Evolutionary conservation across 352 stramenopile species (phyloP), one percentile per base, ranked within the genome.

Genomic region (Thalassiosira livingstoniorum): DNA sequence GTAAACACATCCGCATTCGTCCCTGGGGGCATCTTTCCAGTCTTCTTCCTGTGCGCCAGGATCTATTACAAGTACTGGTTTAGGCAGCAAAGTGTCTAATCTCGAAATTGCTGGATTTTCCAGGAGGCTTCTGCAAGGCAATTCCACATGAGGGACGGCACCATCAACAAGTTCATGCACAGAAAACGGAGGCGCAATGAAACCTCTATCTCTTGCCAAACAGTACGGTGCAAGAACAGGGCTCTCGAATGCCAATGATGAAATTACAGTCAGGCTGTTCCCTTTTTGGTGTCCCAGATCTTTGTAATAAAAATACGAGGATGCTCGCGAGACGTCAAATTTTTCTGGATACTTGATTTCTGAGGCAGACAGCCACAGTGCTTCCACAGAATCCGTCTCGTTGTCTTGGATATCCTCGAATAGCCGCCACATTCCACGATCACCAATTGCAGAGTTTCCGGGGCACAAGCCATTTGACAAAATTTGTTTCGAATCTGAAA

Each of bases 191-290:
- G 83, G 83, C 10, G 47, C 42, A 47, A 82, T 80, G 35, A 73
- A 89, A 45, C 83, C 83, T 65, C 75, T 65, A 27, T 79, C 65
- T 29, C 45, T 54, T 55, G 70, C 83, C 66, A 77, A 85, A 53
- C 83, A 85, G 37, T 76, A 76, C 21, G 83, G 78, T 53, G 83
- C 64, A 63, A 89, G 62, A 35, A 89, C n/a, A n/a, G 83, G 83
- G 64, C 83, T 89, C 67, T 89, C 78, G 61, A 86, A 86, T 25
- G 57, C 64, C 34, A 86, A 31, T n/a, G 73, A 77, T 35, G 51
- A 80, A 29, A 89, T 55, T 57, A 80, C 78, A 43, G 55, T 77
- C 5, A 89, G 39, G 58, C 73, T 71, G 32, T 54, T 27, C 62
- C 78, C 83, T 63, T 78, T 86, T 35, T 86, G 61, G 35, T 42